Base-by-base conservation (phyloP, 345 rosid genomes). In the Citrus glauca region DNA sequence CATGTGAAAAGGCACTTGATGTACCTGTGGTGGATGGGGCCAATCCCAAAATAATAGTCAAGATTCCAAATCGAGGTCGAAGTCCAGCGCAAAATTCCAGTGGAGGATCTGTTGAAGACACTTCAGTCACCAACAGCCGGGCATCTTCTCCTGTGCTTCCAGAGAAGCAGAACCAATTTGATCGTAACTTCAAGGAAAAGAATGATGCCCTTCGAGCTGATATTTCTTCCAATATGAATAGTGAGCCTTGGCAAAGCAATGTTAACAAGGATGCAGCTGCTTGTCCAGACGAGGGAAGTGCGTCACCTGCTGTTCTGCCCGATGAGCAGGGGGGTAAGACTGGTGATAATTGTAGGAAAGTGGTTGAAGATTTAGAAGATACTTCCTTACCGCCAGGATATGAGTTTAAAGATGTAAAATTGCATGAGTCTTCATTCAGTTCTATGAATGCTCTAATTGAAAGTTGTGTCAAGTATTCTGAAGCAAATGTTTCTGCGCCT, bases 371-470 rank as follows among this genome's bases (percentile, higher is more conserved):
- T 66, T 77, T 86, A 8, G 91, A 89, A 84, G 72, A 79, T 81
- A 75, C 76, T 45, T 79, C 87, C 35, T 81, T 86, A 7, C 74
- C 89, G 4, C 79, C 87, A 33, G 91, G 84, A 75, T 79, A 84
- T 72, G 93, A 66, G 85, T 9, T 79, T 40, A 91, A 84, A 82
- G 38, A 88, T 27, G 90, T 79, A 50, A 85, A 91, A 78, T 71
- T 84, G 74, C 85, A 76, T n/a, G 95, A 93, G 64, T 86, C 87
- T 69, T 85, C 97, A 69, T 88, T 80, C 74, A 87, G 92, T 71
- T 88, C 96, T 50, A 93, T 95, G 77, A 87, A 92, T 90, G 97
- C 97, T 56, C 79, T 96, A 80, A 83, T 92, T 78, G 99, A 96
- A 81, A 96, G 98, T 76, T 94, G 98, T 85, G 95, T 79, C 2